These are phyloP conservation scores for Epichloe gansuensis DNA, from an alignment of 2,329 filamentous ascomycete genomes.

Conservation along the genomic window DNA sequence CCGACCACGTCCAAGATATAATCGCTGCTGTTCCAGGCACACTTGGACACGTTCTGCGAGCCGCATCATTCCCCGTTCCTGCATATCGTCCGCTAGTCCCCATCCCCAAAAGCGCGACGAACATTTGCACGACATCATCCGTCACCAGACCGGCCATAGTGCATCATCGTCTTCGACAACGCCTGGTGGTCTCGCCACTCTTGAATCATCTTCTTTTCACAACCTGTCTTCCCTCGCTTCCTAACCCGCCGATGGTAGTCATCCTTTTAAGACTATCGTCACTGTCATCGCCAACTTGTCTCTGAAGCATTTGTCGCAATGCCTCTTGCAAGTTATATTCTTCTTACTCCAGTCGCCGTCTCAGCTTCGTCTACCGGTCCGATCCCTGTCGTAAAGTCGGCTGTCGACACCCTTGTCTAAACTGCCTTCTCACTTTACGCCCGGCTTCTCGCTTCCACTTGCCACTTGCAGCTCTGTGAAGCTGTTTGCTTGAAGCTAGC, in stretches of 20 bases:
- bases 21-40: conserved; percentile 10
- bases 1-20: conserved; percentile 18
- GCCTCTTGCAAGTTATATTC: conserved; percentile 40
- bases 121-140: conserved; percentile 4
- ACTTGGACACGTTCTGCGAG: conserved; percentile 2
- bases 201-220: neutral
- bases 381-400: conserved; percentile 42
- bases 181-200: neutral
- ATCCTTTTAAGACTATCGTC: conserved; percentile 20
- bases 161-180: neutral
- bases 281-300: conserved; percentile 11
- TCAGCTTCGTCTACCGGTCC: conserved; percentile 48
- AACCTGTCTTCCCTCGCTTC: neutral
- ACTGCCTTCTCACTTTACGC: conserved; percentile 23
- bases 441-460: conserved; percentile 27
- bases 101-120: neutral
- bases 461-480: conserved; percentile 17
- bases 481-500: conserved; percentile 29
- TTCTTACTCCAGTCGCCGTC: conserved; percentile 49
- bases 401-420: conserved; percentile 30
- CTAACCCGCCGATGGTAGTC: conserved; percentile 22
- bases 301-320: conserved; percentile 35
- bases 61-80: conserved; percentile 17
- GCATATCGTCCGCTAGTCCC: conserved; percentile 13
- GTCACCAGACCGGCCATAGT: neutral